Evolutionary conservation across 169 alveolate species (phyloP).

Genomic region (Sarcocystis neurona): DNA sequence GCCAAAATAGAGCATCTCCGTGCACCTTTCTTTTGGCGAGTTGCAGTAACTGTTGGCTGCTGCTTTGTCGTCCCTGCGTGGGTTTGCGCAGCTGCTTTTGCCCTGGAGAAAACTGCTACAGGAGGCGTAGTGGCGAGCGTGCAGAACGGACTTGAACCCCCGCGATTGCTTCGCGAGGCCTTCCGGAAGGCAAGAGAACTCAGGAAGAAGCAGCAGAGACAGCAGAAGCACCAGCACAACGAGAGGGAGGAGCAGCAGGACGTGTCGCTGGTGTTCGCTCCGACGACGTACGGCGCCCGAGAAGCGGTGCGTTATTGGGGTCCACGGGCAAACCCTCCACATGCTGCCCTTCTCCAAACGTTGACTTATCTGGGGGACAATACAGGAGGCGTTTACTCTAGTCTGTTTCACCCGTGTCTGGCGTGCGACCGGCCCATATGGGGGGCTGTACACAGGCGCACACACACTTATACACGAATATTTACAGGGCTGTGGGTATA

Average conservation of each 20-base stretch:
- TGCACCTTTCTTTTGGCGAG: too few species aligned
- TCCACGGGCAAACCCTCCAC: too few species aligned
- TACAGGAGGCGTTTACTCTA: too few species aligned
- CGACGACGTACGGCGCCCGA: constrained; percentile 58
- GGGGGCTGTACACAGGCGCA: too few species aligned
- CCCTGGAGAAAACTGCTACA: constrained; percentile 3
- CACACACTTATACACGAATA: too few species aligned
- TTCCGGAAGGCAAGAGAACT: background rate
- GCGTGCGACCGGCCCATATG: too few species aligned
- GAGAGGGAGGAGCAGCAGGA: background rate
- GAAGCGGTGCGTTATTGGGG: constrained; percentile 34
- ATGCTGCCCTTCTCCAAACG: too few species aligned
- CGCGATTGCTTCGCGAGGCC: constrained; percentile 34
- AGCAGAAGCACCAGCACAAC: background rate
- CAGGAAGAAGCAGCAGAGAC: background rate
- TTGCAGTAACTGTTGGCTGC: too few species aligned
- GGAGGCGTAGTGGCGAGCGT: constrained; percentile 53
- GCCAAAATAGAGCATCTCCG: too few species aligned
- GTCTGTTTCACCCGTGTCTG: too few species aligned
- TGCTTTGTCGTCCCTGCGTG: background rate
- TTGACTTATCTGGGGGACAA: too few species aligned
- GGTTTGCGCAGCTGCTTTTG: constrained; percentile 53
- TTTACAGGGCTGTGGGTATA: too few species aligned
- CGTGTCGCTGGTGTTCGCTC: constrained; percentile 54
- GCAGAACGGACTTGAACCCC: constrained; percentile 63